A percentile compares a stretch with the other conserved stretches of the same genome.
Evolutionary conservation across 441 rosid genomes (phyloP).

Genomic region (Gossypium davidsonii): DNA sequence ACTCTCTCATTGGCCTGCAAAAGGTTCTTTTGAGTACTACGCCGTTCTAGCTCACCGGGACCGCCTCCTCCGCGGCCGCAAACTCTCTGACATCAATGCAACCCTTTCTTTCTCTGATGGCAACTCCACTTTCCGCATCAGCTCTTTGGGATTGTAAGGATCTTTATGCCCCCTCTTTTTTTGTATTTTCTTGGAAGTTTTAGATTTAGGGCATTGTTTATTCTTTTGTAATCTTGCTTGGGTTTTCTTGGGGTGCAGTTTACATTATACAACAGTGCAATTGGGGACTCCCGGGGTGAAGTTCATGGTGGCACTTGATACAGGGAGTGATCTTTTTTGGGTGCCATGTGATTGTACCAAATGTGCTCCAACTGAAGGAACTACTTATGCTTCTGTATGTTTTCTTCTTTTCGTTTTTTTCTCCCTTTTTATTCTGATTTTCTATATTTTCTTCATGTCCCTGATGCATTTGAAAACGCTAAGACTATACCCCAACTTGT

Average conservation of each 20-base stretch:
- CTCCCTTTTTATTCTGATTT: neutral
- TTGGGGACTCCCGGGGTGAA: conserved; percentile 78
- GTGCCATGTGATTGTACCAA: conserved; percentile 77
- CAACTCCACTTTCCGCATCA: conserved; percentile 62
- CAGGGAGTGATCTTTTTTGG: conserved; percentile 88
- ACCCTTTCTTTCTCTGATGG: conserved; percentile 66
- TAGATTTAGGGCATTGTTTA: conserved; percentile 7
- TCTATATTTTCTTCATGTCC: neutral
- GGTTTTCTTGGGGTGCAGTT: conserved; percentile 29
- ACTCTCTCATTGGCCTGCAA: conserved; percentile 45
- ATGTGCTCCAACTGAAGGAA: conserved; percentile 61
- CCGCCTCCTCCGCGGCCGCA: conserved; percentile 48
- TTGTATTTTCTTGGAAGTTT: conserved; percentile 1
- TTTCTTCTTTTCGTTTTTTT: conserved; percentile 8
- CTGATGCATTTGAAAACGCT: neutral
- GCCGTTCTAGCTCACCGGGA: conserved; percentile 61
- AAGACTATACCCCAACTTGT: neutral
- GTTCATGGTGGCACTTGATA: conserved; percentile 85
- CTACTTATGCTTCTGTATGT: conserved; percentile 57
- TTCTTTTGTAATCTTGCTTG: neutral
- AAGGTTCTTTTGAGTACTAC: conserved; percentile 64
- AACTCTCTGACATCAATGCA: conserved; percentile 33
- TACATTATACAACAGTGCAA: conserved; percentile 82
- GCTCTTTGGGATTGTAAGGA: conserved; percentile 75
- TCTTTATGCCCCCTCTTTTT: neutral